Percentiles rank a stretch among this genome's conserved stretches.
Conservation (phyloP, 1,139 yeast genomes). For the Kodamaea ohmeri region DNA sequence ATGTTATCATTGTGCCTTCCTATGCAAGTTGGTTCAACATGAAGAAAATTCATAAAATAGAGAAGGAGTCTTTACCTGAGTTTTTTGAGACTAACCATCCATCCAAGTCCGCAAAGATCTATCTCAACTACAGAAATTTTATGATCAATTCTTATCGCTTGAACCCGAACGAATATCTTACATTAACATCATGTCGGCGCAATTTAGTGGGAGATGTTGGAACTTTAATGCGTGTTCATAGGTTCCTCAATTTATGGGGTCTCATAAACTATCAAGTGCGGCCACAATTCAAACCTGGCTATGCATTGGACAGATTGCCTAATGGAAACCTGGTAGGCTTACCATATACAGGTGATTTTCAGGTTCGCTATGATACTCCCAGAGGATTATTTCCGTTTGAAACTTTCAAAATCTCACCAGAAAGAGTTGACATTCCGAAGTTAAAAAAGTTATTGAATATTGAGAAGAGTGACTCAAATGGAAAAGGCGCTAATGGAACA, state of each 20-base stretch:
- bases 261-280: conserved; percentile 88
- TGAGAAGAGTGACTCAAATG: conserved; percentile 2
- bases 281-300: conserved; percentile 64
- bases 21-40: conserved; percentile 89
- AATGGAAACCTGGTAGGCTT: conserved; percentile 46
- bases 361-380: conserved; percentile 81
- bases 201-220: conserved; percentile 96
- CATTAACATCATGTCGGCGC: conserved; percentile 92
- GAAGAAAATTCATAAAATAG: conserved; percentile 62
- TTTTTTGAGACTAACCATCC: conserved; percentile 74
- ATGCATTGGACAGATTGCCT: conserved; percentile 57
- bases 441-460: conserved; percentile 49
- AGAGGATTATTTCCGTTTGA: conserved; percentile 94
- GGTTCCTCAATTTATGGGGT: conserved; percentile 94
- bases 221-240: conserved; percentile 83
- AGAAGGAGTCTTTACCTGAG: conserved; percentile 80
- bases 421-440: conserved; percentile 52
- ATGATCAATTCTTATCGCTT: conserved; percentile 90
- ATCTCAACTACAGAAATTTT: conserved; percentile 85
- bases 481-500: conserved; percentile 4
- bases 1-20: conserved; percentile 88
- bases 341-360: conserved; percentile 68
- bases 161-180: conserved; percentile 88
- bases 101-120: conserved; percentile 85
- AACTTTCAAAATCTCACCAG: conserved; percentile 60